Conservation (phyloP, 768 basidiomycete species). For the Tylopilus felleus region DNA sequence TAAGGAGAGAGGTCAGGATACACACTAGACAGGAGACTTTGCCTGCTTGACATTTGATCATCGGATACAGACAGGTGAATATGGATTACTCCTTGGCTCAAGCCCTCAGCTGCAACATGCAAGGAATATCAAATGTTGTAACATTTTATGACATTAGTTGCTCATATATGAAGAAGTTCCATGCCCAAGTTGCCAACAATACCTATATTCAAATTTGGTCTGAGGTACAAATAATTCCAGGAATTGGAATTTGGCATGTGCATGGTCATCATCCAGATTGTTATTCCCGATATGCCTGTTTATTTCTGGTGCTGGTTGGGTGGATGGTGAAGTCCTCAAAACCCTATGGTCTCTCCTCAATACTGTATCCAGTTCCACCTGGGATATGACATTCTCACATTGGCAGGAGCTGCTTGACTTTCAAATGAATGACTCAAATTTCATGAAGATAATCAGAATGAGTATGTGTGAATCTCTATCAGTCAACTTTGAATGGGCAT, state of each 20-base stretch:
- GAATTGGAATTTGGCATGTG: slow-evolving; percentile 27
- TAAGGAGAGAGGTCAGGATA: background rate
- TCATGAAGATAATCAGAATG: slow-evolving; percentile 3
- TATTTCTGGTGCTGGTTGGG: background rate
- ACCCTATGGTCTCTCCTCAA: background rate
- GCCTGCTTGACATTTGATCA: too few relatives aligned
- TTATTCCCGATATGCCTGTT: background rate
- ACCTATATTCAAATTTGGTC: too few relatives aligned
- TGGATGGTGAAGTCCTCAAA: slow-evolving; percentile 8
- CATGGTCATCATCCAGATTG: slow-evolving; percentile 20
- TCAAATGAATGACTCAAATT: slow-evolving; percentile 10
- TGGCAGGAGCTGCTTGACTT: slow-evolving; percentile 1
- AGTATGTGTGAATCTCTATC: too few relatives aligned
- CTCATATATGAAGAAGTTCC: slow-evolving; percentile 6
- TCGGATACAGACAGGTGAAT: slow-evolving; percentile 5
- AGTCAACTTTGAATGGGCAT: too few relatives aligned
- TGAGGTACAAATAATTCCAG: slow-evolving; percentile 1
- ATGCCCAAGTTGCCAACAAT: background rate
- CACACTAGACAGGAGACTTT: too few relatives aligned
- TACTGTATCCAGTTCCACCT: background rate
- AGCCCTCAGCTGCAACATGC: background rate
- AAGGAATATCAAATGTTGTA: fast-evolving
- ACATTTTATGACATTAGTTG: slow-evolving; percentile 8
- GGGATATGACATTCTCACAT: background rate
- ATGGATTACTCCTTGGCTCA: slow-evolving; percentile 3